Conservation (phyloP, 2,329 filamentous ascomycete species). For the Pseudogymnoascus sp. region DNA sequence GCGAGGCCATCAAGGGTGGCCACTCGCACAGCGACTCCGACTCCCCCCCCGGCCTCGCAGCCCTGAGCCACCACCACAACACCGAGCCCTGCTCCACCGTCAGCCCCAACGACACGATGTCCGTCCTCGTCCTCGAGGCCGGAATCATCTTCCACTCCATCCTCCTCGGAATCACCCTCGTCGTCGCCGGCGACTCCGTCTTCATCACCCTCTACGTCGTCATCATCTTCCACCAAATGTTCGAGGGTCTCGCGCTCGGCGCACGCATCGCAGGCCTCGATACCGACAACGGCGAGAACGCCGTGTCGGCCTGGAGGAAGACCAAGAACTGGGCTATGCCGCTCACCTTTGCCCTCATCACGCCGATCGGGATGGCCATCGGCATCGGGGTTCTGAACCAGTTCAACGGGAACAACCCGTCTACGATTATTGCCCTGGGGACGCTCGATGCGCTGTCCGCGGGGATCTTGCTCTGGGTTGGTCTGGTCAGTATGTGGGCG, state of each 20-base stretch:
- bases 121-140: constrained; percentile 61
- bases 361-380: constrained; percentile 72
- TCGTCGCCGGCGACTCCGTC: constrained; percentile 48
- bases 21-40: not conserved
- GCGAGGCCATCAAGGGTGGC: not conserved
- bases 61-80: not conserved
- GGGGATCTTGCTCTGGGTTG: constrained; percentile 72
- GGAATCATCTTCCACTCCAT: constrained; percentile 71
- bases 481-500: constrained; percentile 72
- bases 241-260: constrained; percentile 68
- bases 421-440: constrained; percentile 62
- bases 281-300: not conserved
- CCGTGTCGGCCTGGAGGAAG: not conserved
- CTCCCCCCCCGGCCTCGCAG: not conserved
- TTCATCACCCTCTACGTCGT: constrained; percentile 54
- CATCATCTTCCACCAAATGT: constrained; percentile 71
- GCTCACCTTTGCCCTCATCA: constrained; percentile 57
- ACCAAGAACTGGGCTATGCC: constrained; percentile 53
- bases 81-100: not conserved
- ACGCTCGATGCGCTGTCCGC: constrained; percentile 66
- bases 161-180: constrained; percentile 54
- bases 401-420: constrained; percentile 65
- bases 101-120: constrained; percentile 38
- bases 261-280: constrained; percentile 52
- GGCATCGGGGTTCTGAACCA: constrained; percentile 60